A percentile compares a stretch with the other conserved stretches of the same genome.
These are phyloP conservation scores for Tetracladium marchalianum DNA, from an alignment of 495 filamentous ascomycete species.

Conservation along the genomic window DNA sequence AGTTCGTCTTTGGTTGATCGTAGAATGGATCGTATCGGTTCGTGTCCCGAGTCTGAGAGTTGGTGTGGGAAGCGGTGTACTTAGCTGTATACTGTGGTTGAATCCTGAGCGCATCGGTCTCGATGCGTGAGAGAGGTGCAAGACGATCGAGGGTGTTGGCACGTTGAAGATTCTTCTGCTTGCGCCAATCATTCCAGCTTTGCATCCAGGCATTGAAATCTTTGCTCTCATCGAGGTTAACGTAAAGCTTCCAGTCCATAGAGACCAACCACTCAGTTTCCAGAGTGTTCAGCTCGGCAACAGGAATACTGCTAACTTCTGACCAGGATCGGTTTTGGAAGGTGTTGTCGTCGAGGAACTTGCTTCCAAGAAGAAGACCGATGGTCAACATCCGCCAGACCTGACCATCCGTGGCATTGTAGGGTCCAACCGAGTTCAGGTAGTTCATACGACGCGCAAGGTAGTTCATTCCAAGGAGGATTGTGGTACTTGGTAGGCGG, in stretches of 20 bases:
- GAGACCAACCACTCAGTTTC: constrained; percentile 86
- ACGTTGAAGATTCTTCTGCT: constrained; percentile 45
- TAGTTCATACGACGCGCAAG: constrained; percentile 72
- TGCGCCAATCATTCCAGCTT: constrained; percentile 75
- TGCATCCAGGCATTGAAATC: constrained; percentile 75
- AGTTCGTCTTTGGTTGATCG: constrained; percentile 13
- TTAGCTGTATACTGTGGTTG: constrained; percentile 10
- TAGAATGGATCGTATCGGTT: constrained; percentile 14
- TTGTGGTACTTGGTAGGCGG: constrained; percentile 88
- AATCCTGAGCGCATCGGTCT: constrained; percentile 14
- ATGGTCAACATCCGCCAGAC: constrained; percentile 90
- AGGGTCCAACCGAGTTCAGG: constrained; percentile 49
- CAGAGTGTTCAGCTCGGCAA: constrained; percentile 77
- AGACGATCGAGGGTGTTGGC: constrained; percentile 22
- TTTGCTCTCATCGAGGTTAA: constrained; percentile 70
- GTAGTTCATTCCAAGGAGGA: constrained; percentile 87
- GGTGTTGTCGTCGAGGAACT: constrained; percentile 98
- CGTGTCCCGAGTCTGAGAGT: background rate
- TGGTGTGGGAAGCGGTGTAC: constrained; percentile 7
- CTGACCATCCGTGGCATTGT: constrained; percentile 49
- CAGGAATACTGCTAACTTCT: constrained; percentile 88
- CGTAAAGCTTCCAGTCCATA: constrained; percentile 81
- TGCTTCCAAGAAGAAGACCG: constrained; percentile 82
- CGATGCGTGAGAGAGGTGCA: constrained; percentile 20
- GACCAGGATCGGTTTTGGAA: constrained; percentile 99